Percentiles rank a stretch among this genome's conserved stretches.
These are phyloP conservation scores for Daldinia vernicosa DNA, from an alignment of 495 filamentous ascomycete genomes.

Conservation along the genomic window DNA sequence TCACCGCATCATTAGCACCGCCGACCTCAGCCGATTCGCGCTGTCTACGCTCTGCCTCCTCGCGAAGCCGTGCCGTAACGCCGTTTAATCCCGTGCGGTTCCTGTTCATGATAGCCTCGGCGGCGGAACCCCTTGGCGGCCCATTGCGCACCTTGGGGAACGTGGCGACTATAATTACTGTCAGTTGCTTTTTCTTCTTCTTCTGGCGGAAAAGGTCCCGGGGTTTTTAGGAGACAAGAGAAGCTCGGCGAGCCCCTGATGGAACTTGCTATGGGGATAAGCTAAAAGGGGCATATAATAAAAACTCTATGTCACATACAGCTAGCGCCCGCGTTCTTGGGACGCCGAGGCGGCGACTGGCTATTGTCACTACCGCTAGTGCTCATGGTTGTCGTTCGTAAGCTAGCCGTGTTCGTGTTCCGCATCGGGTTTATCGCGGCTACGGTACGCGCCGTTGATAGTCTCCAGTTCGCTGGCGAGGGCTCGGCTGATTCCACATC, in stretches of 20 bases:
- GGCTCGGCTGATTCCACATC: constrained; percentile 41
- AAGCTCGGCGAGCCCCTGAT: not conserved
- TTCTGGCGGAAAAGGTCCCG: not conserved
- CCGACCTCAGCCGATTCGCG: constrained; percentile 17
- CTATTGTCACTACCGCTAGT: not conserved
- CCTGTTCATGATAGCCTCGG: constrained; percentile 38
- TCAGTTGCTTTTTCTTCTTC: not conserved
- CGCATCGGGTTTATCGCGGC: constrained; percentile 14
- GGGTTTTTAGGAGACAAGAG: not conserved
- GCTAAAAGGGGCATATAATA: not conserved
- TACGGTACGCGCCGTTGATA: not conserved
- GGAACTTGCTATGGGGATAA: not conserved
- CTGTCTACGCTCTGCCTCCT: constrained; percentile 23
- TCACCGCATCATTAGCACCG: not conserved
- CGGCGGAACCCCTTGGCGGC: constrained; percentile 26
- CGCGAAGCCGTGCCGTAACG: constrained; percentile 15
- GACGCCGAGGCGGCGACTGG: constrained; percentile 21
- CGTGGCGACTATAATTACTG: constrained; percentile 26
- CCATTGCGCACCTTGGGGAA: constrained; percentile 37
- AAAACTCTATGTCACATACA: constrained; percentile 4
- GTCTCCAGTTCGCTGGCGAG: constrained; percentile 28
- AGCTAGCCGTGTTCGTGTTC: constrained; percentile 31
- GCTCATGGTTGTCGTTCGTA: constrained; percentile 11
- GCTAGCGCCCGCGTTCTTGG: constrained; percentile 38
- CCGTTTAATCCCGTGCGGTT: constrained; percentile 18